Conservation (phyloP, 805 yeast species). For the Candida manassasensis region DNA sequence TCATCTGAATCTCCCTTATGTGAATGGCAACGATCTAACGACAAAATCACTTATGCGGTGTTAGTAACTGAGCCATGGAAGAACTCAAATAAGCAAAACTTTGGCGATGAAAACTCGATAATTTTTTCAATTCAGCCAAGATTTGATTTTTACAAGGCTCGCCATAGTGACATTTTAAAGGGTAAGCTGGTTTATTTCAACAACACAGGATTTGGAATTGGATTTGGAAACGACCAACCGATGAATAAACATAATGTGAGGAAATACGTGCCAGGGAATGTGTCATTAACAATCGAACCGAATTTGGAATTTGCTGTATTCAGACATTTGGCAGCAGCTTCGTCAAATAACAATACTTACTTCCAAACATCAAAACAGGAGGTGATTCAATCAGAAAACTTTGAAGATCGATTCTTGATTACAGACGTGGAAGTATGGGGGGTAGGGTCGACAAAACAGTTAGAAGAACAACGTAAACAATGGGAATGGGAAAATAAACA, state of each 20-base stretch:
- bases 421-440: constrained; percentile 91
- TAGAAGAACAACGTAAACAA: constrained; percentile 66
- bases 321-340: constrained; percentile 51
- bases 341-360: constrained; percentile 15
- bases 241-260: constrained; percentile 39
- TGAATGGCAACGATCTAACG: constrained; percentile 37
- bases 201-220: constrained; percentile 74
- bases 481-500: constrained; percentile 94
- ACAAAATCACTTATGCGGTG: constrained; percentile 57
- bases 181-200: constrained; percentile 56
- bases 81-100: constrained; percentile 60
- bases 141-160: constrained; percentile 45
- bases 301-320: constrained; percentile 78
- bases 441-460: constrained; percentile 72
- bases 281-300: constrained; percentile 73
- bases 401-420: constrained; percentile 67
- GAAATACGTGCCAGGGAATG: constrained; percentile 64
- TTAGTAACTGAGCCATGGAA: constrained; percentile 73
- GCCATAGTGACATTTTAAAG: constrained; percentile 27
- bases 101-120: constrained; percentile 58
- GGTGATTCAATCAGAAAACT: constrained; percentile 22
- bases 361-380: constrained; percentile 23
- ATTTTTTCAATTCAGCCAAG: constrained; percentile 67
- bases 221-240: constrained; percentile 74
- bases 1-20: constrained; percentile 18